These are phyloP conservation scores for Lactifluus rugatus DNA, from an alignment of 768 basidiomycete species.

Conservation along the genomic window DNA sequence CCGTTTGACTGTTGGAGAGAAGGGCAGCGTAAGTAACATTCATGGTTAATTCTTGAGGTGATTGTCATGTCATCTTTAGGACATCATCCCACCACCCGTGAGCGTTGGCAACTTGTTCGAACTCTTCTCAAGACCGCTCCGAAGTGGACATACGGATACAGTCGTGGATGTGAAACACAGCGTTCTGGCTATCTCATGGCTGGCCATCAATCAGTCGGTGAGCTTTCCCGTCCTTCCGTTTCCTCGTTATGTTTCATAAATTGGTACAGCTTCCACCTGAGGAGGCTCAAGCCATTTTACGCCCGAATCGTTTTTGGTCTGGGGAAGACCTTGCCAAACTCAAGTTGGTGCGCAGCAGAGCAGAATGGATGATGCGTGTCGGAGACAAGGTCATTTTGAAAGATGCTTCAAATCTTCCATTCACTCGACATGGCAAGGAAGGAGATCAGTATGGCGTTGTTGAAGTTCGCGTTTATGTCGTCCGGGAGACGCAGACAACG, in stretches of 20 bases:
- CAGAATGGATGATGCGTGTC: conserved; percentile 57
- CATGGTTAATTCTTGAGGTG: background rate
- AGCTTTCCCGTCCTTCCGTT: conserved; percentile 19
- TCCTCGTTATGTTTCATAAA: conserved; percentile 6
- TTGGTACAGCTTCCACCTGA: conserved; percentile 46
- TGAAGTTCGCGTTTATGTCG: conserved; percentile 46
- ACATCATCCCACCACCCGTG: conserved; percentile 52
- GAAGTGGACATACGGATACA: conserved; percentile 42
- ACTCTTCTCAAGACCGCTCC: conserved; percentile 36
- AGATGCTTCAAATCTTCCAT: conserved; percentile 36
- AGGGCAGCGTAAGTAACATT: conserved; percentile 46
- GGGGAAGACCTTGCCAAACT: conserved; percentile 55
- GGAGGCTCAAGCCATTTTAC: conserved; percentile 44
- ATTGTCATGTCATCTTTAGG: conserved; percentile 32
- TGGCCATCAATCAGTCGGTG: conserved; percentile 81
- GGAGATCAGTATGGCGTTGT: conserved; percentile 37
- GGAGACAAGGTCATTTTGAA: conserved; percentile 64
- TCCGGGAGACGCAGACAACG: conserved; percentile 61
- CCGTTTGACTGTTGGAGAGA: conserved; percentile 64
- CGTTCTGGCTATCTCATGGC: conserved; percentile 75
- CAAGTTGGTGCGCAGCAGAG: conserved; percentile 48
- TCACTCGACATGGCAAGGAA: conserved; percentile 52
- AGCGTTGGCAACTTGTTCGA: conserved; percentile 38
- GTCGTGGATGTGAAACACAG: conserved; percentile 68
- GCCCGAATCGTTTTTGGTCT: conserved; percentile 71